These are phyloP conservation scores for Aspergillus neoniger DNA, from an alignment of 2,329 filamentous ascomycete genomes.

Conservation along the genomic window DNA sequence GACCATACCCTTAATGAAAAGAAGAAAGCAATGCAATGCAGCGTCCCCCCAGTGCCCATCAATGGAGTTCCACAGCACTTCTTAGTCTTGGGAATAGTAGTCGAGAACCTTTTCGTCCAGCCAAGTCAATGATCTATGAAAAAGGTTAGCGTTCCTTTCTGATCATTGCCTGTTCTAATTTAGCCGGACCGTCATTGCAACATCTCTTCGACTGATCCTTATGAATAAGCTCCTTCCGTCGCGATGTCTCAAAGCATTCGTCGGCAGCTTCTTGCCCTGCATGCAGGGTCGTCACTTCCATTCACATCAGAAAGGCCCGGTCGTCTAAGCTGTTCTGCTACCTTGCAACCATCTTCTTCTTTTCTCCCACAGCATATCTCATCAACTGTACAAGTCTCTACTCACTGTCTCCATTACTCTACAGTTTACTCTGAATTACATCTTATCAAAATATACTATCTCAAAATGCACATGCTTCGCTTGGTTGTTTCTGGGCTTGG, in stretches of 20 bases:
- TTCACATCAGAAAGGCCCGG: not conserved
- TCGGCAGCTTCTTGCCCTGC: not conserved
- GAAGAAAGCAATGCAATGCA: not conserved
- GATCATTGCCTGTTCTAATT: not conserved
- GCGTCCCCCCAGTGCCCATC: not conserved
- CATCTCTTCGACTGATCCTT: not conserved
- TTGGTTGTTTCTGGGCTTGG: constrained; percentile 16
- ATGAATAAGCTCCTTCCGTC: not conserved
- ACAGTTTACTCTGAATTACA: constrained; percentile 24
- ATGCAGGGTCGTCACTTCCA: not conserved
- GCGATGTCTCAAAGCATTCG: not conserved
- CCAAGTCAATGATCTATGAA: not conserved
- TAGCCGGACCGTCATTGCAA: not conserved
- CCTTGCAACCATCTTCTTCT: not conserved
- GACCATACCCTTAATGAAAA: constrained; percentile 7
- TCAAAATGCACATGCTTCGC: constrained; percentile 27
- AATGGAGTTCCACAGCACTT: not conserved
- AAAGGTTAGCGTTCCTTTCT: not conserved
- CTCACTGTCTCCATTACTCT: constrained; percentile 23
- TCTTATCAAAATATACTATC: constrained; percentile 5
- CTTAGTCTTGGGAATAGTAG: not conserved
- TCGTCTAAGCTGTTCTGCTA: not conserved
- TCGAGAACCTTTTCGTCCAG: not conserved
- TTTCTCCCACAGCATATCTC: constrained; percentile 7
- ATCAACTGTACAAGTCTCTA: constrained; percentile 5